These are phyloP conservation scores for Boletus speciosus DNA, from an alignment of 768 basidiomycete species.

Conservation along the genomic window DNA sequence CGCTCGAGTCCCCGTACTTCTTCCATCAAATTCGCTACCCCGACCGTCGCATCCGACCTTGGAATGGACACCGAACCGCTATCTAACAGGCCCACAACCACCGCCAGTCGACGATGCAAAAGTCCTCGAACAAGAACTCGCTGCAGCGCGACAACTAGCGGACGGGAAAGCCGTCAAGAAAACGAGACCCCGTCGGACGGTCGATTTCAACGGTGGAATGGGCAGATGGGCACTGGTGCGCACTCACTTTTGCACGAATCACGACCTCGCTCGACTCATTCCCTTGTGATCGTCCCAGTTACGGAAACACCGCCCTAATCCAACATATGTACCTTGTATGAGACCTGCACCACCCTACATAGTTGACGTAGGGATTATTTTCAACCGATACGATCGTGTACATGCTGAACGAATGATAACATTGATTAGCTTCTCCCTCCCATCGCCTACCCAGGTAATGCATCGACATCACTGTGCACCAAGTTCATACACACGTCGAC, in stretches of 20 bases:
- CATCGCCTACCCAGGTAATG: slow-evolving; percentile 86
- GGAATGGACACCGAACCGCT: slow-evolving; percentile 75
- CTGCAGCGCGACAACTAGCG: slow-evolving; percentile 63
- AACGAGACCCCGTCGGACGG: slow-evolving; percentile 88
- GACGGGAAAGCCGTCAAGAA: slow-evolving; percentile 87
- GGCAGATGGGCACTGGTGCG: slow-evolving; percentile 80
- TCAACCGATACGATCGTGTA: slow-evolving; percentile 12
- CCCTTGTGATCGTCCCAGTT: slow-evolving; percentile 40
- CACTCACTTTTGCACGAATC: slow-evolving; percentile 23
- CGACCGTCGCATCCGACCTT: slow-evolving; percentile 39
- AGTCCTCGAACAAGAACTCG: slow-evolving; percentile 74
- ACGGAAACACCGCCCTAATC: slow-evolving; percentile 75
- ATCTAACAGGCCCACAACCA: slow-evolving; percentile 66
- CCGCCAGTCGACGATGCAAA: slow-evolving; percentile 77
- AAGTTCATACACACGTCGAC: slow-evolving; percentile 98
- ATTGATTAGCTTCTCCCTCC: slow-evolving; percentile 81
- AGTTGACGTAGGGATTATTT: slow-evolving; percentile 65
- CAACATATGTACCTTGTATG: slow-evolving; percentile 70
- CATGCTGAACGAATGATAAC: slow-evolving; percentile 25
- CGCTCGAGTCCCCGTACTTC: slow-evolving; percentile 47
- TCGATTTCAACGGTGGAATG: slow-evolving; percentile 90
- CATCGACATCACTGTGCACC: slow-evolving; percentile 91
- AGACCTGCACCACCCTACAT: slow-evolving; percentile 86
- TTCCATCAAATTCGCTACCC: slow-evolving; percentile 44
- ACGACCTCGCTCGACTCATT: not conserved